Conservation (phyloP, 805 yeast species). For the Candida khao-thaluensis region DNA sequence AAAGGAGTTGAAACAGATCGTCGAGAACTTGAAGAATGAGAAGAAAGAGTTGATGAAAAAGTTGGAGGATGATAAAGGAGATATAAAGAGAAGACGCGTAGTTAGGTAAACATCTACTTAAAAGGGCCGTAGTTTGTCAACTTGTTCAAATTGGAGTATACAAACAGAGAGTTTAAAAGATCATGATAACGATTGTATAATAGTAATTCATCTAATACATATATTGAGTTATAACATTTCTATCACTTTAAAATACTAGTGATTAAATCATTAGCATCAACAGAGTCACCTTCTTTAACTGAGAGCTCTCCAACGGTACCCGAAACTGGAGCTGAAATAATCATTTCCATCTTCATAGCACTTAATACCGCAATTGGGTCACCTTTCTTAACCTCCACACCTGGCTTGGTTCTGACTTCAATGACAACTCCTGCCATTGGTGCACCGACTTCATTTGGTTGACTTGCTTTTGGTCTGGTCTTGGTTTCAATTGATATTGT, state of each 20-base stretch:
- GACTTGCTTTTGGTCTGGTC: constrained; percentile 88
- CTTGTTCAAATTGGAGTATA: no score
- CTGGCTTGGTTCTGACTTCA: constrained; percentile 88
- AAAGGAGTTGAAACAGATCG: constrained; percentile 23
- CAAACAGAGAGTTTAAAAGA: no score
- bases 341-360: constrained; percentile 99
- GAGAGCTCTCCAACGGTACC: constrained; percentile 79
- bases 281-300: constrained; percentile 90
- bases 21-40: constrained; percentile 26
- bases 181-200: no score
- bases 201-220: neutral
- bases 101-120: neutral
- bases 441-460: constrained; percentile 92
- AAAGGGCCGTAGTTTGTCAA: no score
- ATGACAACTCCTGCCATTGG: constrained; percentile 99
- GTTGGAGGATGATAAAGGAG: constrained; percentile 16
- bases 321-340: constrained; percentile 84
- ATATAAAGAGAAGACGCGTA: constrained; percentile 5
- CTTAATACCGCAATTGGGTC: constrained; percentile 90
- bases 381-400: constrained; percentile 91
- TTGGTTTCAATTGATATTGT: constrained; percentile 81
- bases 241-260: constrained; percentile 29
- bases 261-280: constrained; percentile 89
- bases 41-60: constrained; percentile 22
- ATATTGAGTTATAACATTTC: neutral